Evolutionary conservation across 1,284 basidiomycete species (phyloP), one percentile per base, ranked within the genome.

Genomic region (Mycena sp.): DNA sequence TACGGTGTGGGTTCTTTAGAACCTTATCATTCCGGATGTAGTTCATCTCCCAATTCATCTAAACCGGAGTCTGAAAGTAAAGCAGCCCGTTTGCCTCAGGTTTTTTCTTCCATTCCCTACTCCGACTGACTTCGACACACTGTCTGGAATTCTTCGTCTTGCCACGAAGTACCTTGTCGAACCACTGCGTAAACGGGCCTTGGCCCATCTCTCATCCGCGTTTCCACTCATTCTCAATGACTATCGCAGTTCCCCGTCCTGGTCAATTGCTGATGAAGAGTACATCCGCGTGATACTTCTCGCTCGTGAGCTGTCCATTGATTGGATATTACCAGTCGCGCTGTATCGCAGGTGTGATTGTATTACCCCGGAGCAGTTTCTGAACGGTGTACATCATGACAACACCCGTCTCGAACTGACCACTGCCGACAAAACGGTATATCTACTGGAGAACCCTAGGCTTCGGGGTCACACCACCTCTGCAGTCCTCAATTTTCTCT

Each of bases 121-220:
- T 26, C 53, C 19, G 17, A 56, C 53, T 35, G 45, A 28, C 11
- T 56, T 56, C 19, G 43, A 46, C 6, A 37, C 37, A 14, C 9
- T 56, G 26, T 17, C 35, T 19, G 43, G 53, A 6, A 21, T 56
- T 16, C 6, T 46, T 17, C 41, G 53, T 7, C 53, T 56, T 14
- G 35, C 29, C 16, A 56, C 32, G 41, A 56, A 56, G 25, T 56
- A 56, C 43, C 41, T 45, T 21, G 53, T 56, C 26, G 43, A 45
- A 16, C 25, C 30, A 25, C 53, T 56, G 28, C 14, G 35, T 14
- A 45, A 45, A 37, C 53, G 53, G 19, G 52, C 52, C 10, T n/a
- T 54, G 10, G 52, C 23, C 40, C 52, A 54, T 11, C 30, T 54
- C 38, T 23, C 38, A 14, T 41, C 52, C 3, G 38, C 7, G 1